Conservation (phyloP, 805 yeast species). For the Candida maltosa region DNA sequence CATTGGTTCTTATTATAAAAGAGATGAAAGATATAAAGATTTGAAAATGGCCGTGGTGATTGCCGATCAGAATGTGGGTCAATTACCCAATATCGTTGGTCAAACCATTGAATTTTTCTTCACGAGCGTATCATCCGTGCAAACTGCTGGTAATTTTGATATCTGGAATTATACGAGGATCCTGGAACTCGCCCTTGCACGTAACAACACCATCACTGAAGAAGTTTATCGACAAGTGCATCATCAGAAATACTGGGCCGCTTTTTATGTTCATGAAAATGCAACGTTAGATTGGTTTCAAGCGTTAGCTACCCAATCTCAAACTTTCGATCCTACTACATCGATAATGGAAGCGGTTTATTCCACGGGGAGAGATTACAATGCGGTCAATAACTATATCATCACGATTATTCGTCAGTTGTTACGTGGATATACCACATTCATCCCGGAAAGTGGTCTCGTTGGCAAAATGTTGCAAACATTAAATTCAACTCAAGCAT, state of each 20-base stretch:
- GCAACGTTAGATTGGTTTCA: constrained; percentile 21
- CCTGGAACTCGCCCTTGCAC: constrained; percentile 13
- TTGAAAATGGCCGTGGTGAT: constrained; percentile 22
- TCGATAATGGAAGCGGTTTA: constrained; percentile 22
- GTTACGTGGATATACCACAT: constrained; percentile 13
- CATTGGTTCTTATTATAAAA: constrained; percentile 28
- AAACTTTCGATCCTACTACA: constrained; percentile 15
- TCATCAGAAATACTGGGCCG: constrained; percentile 28
- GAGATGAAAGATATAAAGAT: constrained; percentile 17
- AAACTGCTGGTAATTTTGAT: constrained; percentile 20
- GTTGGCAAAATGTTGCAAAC: constrained; percentile 12
- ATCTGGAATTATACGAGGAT: constrained; percentile 18
- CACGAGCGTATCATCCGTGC: constrained; percentile 16
- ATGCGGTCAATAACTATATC: constrained; percentile 23
- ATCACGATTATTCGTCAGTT: constrained; percentile 14
- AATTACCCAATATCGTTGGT: constrained; percentile 23
- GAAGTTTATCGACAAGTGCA: constrained; percentile 28
- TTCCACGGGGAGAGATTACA: constrained; percentile 33
- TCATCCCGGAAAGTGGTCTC: constrained; percentile 17
- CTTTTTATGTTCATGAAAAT: constrained; percentile 25
- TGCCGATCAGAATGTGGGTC: constrained; percentile 21
- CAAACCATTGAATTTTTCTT: constrained; percentile 18
- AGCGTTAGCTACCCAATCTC: constrained; percentile 14
- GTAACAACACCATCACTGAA: constrained; percentile 19
- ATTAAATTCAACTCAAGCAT: constrained; percentile 8